Evolutionary conservation across 805 yeast species (phyloP).

Genomic region (Metschnikowia koreensis): DNA sequence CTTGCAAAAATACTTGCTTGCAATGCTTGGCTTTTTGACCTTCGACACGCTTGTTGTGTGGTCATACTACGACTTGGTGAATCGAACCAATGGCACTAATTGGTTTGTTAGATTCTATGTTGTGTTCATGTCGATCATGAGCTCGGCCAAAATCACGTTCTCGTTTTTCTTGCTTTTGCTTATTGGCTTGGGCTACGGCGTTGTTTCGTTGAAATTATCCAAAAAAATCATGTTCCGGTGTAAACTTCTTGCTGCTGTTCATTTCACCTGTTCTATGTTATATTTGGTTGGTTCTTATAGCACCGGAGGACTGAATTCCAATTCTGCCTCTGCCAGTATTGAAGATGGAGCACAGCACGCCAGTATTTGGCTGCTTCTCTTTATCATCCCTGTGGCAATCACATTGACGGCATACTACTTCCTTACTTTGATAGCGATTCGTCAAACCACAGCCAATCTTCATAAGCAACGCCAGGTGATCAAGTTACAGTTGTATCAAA

Average conservation of each 20-base stretch:
- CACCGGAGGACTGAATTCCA: constrained; percentile 25
- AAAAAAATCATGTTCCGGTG: constrained; percentile 65
- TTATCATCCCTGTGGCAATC: constrained; percentile 68
- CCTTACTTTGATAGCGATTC: constrained; percentile 68
- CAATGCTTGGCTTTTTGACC: constrained; percentile 77
- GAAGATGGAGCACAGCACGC: constrained; percentile 56
- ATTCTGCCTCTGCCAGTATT: constrained; percentile 40
- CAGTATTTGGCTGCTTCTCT: constrained; percentile 50
- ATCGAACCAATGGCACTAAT: constrained; percentile 53
- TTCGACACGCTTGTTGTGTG: constrained; percentile 83
- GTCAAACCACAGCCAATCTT: constrained; percentile 69
- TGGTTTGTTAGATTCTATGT: constrained; percentile 63
- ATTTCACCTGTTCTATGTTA: constrained; percentile 35
- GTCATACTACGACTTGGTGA: constrained; percentile 86
- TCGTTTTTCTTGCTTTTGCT: constrained; percentile 84
- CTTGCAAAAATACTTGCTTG: constrained; percentile 86
- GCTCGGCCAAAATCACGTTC: constrained; percentile 79
- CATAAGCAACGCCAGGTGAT: constrained; percentile 87
- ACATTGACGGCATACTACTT: constrained; percentile 73
- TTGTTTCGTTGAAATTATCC: constrained; percentile 83
- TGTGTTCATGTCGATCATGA: constrained; percentile 73
- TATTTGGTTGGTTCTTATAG: constrained; percentile 37
- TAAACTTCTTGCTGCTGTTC: constrained; percentile 41
- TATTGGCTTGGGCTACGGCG: constrained; percentile 91
- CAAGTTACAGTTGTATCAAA: constrained; percentile 82